Evolutionary conservation across 805 yeast genomes (phyloP), one percentile per base, ranked within the genome.

Genomic region (Metschnikowia koreensis): DNA sequence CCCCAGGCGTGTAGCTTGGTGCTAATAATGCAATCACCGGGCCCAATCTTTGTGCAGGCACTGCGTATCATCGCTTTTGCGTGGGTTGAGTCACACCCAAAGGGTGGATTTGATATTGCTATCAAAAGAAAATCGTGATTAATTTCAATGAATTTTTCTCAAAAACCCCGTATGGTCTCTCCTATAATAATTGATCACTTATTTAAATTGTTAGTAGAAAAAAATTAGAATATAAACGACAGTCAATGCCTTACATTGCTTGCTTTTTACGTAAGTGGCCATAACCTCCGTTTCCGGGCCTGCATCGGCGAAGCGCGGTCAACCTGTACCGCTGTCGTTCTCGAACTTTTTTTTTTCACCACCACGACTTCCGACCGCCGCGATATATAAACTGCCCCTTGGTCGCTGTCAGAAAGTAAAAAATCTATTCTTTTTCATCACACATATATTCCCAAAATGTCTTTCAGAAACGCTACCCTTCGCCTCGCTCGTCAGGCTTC

Each of bases 401-500:
- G 33, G 51, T 43, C 51, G 46, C 51, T 37, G 39, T 9, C 6
- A 2, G 26, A 17, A 8, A 31, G 15, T 39, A 15, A 38, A 36
- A 38, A 17, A 47, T 55, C 44, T 46, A 7, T 38, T 41, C 41
- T 26, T 44, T 44, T 39, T 15, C 46, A 15, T 37, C 38, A 44
- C 27, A 44, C 41, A 45, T 40, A 37, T 47, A 46, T 28, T 46
- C 27, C 31, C 39, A 65, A 41, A 50, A 75, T 74, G 79, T 75
- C 79, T 53, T 68, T 74, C 62, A 75, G 78, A 74, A 68, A 64
- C 67, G 63, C 73, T 57, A 66, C 77, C 49, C 59, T 73, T 51
- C 75, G 77, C 63, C 66, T 74, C 70, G 79, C 78, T 55, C 77
- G 80, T 69, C 67, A 70, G 56, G 78, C 79, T 62, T 56, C 73